Conservation (phyloP, 2,329 filamentous ascomycete genomes). For the Ampelomyces quisqualis region DNA sequence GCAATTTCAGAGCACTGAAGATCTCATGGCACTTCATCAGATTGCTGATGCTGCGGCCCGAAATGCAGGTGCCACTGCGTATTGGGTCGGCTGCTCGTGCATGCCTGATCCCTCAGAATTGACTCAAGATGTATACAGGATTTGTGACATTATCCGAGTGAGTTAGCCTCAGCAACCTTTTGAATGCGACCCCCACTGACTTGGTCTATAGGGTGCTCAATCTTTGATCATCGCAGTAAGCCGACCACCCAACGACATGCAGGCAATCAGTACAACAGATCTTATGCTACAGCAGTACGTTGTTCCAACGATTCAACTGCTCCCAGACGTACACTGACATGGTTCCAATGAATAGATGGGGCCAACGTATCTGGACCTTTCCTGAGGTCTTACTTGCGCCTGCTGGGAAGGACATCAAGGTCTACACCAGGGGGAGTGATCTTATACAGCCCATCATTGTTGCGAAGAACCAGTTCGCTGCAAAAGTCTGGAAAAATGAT, state of each 20-base stretch:
- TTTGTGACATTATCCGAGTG: slow-evolving; percentile 49
- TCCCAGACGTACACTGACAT: neutral
- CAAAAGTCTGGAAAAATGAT: slow-evolving; percentile 45
- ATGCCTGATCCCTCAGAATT: slow-evolving; percentile 39
- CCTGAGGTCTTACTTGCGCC: slow-evolving; percentile 47
- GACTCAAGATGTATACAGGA: slow-evolving; percentile 46
- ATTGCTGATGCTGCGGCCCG: slow-evolving; percentile 45
- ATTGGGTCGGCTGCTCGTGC: slow-evolving; percentile 50
- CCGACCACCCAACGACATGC: slow-evolving; percentile 20
- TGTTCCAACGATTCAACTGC: no score
- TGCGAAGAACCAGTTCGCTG: slow-evolving; percentile 47
- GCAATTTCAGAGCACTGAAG: slow-evolving; percentile 41
- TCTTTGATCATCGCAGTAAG: slow-evolving; percentile 48
- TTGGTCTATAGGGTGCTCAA: slow-evolving; percentile 28
- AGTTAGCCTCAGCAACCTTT: neutral
- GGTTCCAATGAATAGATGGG: slow-evolving; percentile 41
- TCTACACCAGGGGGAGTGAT: slow-evolving; percentile 38
- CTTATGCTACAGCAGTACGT: slow-evolving; percentile 43
- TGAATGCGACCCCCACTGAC: neutral
- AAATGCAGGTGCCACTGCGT: slow-evolving; percentile 43
- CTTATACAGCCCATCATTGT: slow-evolving; percentile 25
- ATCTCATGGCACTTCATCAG: slow-evolving; percentile 34
- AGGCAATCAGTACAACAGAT: slow-evolving; percentile 23
- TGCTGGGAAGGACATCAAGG: slow-evolving; percentile 27
- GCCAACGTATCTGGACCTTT: slow-evolving; percentile 50